phyloP scores from a whole-genome alignment of 148 eudicot genomes.

The Camellia sinensis region DNA sequence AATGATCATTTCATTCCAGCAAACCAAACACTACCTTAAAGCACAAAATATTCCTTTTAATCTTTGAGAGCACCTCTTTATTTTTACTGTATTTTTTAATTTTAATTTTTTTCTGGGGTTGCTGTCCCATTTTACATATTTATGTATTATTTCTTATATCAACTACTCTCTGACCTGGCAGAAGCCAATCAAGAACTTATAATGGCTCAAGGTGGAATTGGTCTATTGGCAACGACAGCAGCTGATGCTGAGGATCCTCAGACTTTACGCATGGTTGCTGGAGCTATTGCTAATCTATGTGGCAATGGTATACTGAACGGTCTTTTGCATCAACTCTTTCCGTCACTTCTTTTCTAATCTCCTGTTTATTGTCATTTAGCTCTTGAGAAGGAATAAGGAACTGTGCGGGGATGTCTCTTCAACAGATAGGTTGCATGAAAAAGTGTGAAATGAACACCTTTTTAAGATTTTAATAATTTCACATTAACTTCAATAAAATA shows the following conservation, averaged over 20 bases:
- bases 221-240: slow-evolving; percentile 85
- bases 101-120: neutral
- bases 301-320: slow-evolving; percentile 69
- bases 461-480: neutral
- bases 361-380: neutral
- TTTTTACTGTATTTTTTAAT: too few species aligned
- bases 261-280: slow-evolving; percentile 99
- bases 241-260: slow-evolving; percentile 99
- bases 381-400: slow-evolving; percentile 5
- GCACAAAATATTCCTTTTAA: neutral
- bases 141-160: neutral
- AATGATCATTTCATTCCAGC: too few species aligned
- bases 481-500: neutral
- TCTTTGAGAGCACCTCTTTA: too few species aligned
- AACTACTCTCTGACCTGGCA: slow-evolving; percentile 31
- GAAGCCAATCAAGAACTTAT: slow-evolving; percentile 95
- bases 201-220: slow-evolving; percentile 93
- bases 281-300: slow-evolving; percentile 97
- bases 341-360: neutral
- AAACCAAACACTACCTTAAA: too few species aligned
- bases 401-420: neutral
- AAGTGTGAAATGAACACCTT: neutral
- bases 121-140: neutral
- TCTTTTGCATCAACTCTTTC: neutral
- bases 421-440: neutral